Evolutionary conservation across 2,329 filamentous ascomycete genomes (phyloP).

Genomic region (Trichoderma endophyticum): DNA sequence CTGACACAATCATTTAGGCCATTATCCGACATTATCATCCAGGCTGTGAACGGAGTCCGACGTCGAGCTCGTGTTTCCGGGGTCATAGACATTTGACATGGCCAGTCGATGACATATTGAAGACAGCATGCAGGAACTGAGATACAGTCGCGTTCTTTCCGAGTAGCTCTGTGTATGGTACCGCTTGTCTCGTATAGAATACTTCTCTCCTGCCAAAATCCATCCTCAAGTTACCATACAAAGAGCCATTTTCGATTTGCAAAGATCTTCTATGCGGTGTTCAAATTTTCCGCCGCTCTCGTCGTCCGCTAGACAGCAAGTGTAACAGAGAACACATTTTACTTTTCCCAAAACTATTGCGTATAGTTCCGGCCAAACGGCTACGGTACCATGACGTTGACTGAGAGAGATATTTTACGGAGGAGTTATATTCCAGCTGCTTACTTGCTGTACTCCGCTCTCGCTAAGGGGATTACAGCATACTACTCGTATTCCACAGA

Average conservation of each 20-base stretch:
- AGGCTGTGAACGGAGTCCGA: not conserved
- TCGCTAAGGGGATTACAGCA: not conserved
- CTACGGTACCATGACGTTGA: not conserved
- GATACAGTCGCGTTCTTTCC: not conserved
- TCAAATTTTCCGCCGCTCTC: no score
- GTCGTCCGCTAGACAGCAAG: not conserved
- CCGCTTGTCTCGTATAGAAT: not conserved
- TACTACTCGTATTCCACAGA: not conserved
- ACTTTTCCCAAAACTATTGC: not conserved
- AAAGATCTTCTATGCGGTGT: no score
- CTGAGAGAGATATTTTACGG: not conserved
- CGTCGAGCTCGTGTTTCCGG: not conserved
- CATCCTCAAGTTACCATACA: no score
- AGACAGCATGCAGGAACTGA: not conserved
- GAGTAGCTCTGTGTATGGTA: not conserved
- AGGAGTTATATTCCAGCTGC: not conserved
- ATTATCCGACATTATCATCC: not conserved
- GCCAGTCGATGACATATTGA: not conserved
- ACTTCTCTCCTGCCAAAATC: no score
- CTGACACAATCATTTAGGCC: not conserved
- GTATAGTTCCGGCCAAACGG: not conserved
- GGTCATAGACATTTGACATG: not conserved
- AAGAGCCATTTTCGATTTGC: no score
- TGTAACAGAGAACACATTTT: not conserved
- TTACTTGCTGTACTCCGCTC: not conserved